Conservation (phyloP, 306 rosid genomes). For the Potentilla sterilis region DNA sequence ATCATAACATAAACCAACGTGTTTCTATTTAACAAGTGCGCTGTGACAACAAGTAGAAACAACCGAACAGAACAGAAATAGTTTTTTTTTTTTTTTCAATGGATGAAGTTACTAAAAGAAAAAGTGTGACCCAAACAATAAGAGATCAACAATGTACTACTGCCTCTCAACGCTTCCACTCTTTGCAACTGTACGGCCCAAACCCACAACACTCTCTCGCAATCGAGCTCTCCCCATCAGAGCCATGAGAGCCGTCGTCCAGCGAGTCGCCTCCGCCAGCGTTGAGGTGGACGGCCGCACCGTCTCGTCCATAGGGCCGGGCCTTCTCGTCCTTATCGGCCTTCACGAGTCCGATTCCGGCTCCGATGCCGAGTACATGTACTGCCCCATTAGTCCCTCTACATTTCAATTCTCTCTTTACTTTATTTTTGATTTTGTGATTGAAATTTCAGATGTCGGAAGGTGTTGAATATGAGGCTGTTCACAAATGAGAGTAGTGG, state of each 20-base stretch:
- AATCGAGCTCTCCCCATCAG: constrained; percentile 27
- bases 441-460: constrained; percentile 53
- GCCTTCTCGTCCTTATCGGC: constrained; percentile 85
- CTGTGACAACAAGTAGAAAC: too few relatives aligned
- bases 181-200: constrained; percentile 18
- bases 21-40: too few relatives aligned
- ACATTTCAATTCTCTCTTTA: neutral
- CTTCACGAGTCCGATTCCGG: constrained; percentile 77
- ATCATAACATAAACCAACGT: too few relatives aligned
- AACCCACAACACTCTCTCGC: neutral
- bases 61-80: too few relatives aligned
- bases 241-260: constrained; percentile 90
- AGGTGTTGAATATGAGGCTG: constrained; percentile 88
- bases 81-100: too few relatives aligned
- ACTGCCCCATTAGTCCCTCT: neutral
- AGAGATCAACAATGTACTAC: constrained; percentile 25
- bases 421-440: neutral
- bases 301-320: constrained; percentile 87
- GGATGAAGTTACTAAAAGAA: too few relatives aligned
- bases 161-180: constrained; percentile 6
- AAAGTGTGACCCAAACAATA: too few relatives aligned
- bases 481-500: constrained; percentile 69
- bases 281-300: constrained; percentile 78
- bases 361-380: constrained; percentile 85
- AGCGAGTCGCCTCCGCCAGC: constrained; percentile 87